These are phyloP conservation scores for Chlorophyllum brunneum DNA, from an alignment of 768 basidiomycete species.

Conservation along the genomic window DNA sequence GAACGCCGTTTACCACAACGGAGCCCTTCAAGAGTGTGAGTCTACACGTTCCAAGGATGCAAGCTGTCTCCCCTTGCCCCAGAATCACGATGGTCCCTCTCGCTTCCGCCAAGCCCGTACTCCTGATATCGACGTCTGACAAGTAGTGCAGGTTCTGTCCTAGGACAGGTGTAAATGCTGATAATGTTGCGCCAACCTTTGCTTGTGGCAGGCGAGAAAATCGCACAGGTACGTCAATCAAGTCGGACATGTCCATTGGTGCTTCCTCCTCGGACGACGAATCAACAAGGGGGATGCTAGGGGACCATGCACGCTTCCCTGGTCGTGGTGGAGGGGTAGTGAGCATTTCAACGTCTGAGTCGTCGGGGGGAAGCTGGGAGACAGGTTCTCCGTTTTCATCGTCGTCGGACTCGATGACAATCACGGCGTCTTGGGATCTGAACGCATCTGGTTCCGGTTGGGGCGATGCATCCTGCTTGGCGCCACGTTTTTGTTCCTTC, in stretches of 20 bases:
- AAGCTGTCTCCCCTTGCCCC: slow-evolving; percentile 45
- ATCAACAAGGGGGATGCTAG: slow-evolving; percentile 45
- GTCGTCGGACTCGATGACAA: slow-evolving; percentile 35
- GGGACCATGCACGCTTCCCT: slow-evolving; percentile 49
- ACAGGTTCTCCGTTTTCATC: slow-evolving; percentile 24
- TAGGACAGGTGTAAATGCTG: slow-evolving; percentile 45
- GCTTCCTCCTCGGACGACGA: slow-evolving; percentile 45
- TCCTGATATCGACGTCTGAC: slow-evolving; percentile 29
- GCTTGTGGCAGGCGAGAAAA: neutral
- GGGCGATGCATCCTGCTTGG: slow-evolving; percentile 17
- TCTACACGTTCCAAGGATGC: slow-evolving; percentile 64
- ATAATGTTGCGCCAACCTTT: slow-evolving; percentile 23
- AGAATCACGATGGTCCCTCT: slow-evolving; percentile 41
- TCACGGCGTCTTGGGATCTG: slow-evolving; percentile 32
- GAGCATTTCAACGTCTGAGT: neutral
- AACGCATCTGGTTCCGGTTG: slow-evolving; percentile 25
- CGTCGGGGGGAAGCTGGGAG: slow-evolving; percentile 13
- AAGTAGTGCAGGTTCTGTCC: slow-evolving; percentile 46
- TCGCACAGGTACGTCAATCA: slow-evolving; percentile 15
- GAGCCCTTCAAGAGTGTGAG: slow-evolving; percentile 62
- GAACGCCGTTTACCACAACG: slow-evolving; percentile 54
- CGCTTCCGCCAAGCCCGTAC: slow-evolving; percentile 18
- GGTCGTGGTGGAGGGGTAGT: slow-evolving; percentile 13
- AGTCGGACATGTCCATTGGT: slow-evolving; percentile 19
- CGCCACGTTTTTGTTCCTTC: slow-evolving; percentile 25